Evolutionary conservation across 768 basidiomycete species (phyloP).

Genomic region (Amyloporia xantha): DNA sequence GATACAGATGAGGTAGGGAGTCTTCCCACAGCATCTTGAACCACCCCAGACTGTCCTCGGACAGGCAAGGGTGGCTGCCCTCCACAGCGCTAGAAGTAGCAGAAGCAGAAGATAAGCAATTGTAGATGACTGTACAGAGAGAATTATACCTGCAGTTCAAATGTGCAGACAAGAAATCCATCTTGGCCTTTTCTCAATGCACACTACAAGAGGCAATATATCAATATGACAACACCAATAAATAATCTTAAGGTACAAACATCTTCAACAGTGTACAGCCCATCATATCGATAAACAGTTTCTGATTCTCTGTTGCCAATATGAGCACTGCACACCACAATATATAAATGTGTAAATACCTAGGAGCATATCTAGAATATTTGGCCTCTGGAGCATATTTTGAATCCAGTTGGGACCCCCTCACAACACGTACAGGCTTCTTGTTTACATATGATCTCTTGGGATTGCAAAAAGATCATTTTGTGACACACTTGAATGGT

Average conservation of each 20-base stretch:
- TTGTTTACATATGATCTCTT: constrained; percentile 19
- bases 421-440: constrained; percentile 22
- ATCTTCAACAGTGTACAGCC: constrained; percentile 20
- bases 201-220: neutral
- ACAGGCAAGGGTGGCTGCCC: neutral
- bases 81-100: neutral
- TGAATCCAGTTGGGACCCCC: constrained; percentile 17
- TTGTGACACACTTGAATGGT: no score
- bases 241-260: constrained; percentile 10
- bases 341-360: no score
- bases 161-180: neutral
- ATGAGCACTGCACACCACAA: constrained; percentile 2
- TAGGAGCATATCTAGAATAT: no score
- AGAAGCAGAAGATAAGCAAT: neutral
- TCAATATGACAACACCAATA: neutral
- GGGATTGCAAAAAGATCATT: no score
- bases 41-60: no score
- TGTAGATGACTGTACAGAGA: no score
- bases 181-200: neutral
- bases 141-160: neutral
- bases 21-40: no score
- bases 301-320: constrained; percentile 3
- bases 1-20: no score
- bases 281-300: constrained; percentile 24
- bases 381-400: constrained; percentile 19